Evolutionary conservation across 768 basidiomycete genomes (phyloP), one percentile per base, ranked within the genome.

Genomic region (Ramaria sp.): DNA sequence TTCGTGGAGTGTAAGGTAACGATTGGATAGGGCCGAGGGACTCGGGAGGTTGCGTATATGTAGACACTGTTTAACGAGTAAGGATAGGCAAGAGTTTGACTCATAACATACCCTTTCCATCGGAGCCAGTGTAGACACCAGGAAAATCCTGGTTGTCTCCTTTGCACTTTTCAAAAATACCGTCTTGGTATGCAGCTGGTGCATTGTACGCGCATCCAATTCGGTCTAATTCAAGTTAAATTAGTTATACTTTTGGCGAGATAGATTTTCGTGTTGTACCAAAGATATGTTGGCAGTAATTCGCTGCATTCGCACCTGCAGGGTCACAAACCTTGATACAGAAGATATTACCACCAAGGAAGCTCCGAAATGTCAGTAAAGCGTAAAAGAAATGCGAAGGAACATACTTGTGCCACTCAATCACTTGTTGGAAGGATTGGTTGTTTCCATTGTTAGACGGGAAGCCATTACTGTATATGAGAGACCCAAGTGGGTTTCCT

Each of bases 401-500:
- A 22, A 66, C 79, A 27, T 59, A 83, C 82, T 78, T 76, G 66
- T 76, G 75, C 86, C 87, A 88, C 60, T 86, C 78, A 37, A 70
- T 67, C 32, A 82, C 73, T 61, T 90, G 88, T 8, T 66, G 61
- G 63, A 69, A 73, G 0, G 69, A 67, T 56, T 64, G 64, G 59
- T 73, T 75, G 58, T 74, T 63, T 16, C 72, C 67, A 45, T 59
- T 63, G 53, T 64, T 67, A 58, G 56, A 58, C 18, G 78, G 75
- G 61, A 73, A 82, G 10, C 69, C 74, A 56, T 70, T 81, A 0
- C 85, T 79, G 70, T 75, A 90, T 41, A 87, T 55, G 25, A 88
- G 65, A 48, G 79, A 84, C 58, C 88, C 88, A 25, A 87, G 71
- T 3, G 85, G 85, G 70, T 89, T 92, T n/a, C 88, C 89, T 58